Percentiles rank a stretch among this genome's conserved stretches.
Conservation (phyloP, 768 basidiomycete species). For the Pleurotus eryngii region DNA sequence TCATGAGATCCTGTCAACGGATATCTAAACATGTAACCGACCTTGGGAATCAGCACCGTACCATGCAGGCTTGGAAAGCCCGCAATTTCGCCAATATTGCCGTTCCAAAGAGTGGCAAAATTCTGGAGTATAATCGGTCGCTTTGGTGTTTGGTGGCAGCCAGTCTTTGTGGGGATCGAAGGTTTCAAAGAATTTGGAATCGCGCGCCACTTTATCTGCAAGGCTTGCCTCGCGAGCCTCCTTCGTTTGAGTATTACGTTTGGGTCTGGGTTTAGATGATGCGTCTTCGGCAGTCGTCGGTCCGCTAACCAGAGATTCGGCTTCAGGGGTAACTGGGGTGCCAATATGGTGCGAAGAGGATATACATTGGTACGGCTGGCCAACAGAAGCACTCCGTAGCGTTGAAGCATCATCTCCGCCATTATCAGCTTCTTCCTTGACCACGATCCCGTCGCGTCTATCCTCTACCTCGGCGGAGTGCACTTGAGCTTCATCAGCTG, state of each 20-base stretch:
- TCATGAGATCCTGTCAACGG: background rate
- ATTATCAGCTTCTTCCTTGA: constrained; percentile 49
- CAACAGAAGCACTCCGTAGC: background rate
- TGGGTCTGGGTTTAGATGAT: constrained; percentile 29
- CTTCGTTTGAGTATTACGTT: constrained; percentile 36
- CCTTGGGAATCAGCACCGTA: constrained; percentile 97
- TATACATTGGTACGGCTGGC: constrained; percentile 7
- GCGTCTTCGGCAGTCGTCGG: constrained; percentile 12
- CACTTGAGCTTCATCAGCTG: constrained; percentile 27
- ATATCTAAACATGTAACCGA: constrained; percentile 27
- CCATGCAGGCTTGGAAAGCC: constrained; percentile 89
- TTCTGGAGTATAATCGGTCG: constrained; percentile 82
- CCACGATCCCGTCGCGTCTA: constrained; percentile 19
- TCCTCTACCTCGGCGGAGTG: constrained; percentile 44
- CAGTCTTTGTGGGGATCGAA: constrained; percentile 77
- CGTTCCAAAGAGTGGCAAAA: constrained; percentile 87
- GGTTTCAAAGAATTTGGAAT: constrained; percentile 56
- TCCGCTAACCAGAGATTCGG: constrained; percentile 12
- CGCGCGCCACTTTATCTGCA: constrained; percentile 42
- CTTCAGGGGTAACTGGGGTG: constrained; percentile 24
- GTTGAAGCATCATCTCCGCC: constrained; percentile 24
- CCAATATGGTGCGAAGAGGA: constrained; percentile 39
- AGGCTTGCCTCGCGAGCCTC: constrained; percentile 49
- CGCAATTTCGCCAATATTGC: constrained; percentile 89
- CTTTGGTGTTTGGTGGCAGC: constrained; percentile 71